Evolutionary conservation across 345 rosid genomes (phyloP), one percentile per base, ranked within the genome.

Genomic region (Citrus inodora): DNA sequence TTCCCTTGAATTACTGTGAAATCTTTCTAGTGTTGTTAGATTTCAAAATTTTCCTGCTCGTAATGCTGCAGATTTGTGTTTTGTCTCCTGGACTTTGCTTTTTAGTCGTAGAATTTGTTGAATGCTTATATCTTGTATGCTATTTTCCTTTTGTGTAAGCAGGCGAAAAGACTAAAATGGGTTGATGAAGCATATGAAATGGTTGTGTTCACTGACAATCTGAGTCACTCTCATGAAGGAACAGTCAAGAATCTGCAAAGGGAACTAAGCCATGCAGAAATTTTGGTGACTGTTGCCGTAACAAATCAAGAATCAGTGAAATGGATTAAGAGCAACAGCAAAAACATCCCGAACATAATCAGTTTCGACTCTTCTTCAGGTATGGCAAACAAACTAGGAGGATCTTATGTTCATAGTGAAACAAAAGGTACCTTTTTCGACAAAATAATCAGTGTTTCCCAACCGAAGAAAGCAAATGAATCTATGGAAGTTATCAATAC

Each of bases 91-190:
- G 37, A 30, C 5, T 51, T 60, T 32, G 55, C 22, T 27, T 59
- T 17, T 5, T 4, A 1, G 27, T 22, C 19, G 7, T 16, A 5
- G 56, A 16, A 27, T 9, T 27, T 63, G 68, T 74, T 30, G 40
- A 16, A 38, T 51, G 46, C 1, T 8, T 76, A 27, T 53, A 17
- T 53, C 58, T 0, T 16, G 2, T 58, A 64, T 24, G 38, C 46
- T 14, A 63, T 10, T 25, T 51, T 35, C 80, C 37, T 70, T 63
- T 63, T 74, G 30, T 73, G 28, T 64, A 38, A 79, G 42, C 82
- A 93, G 98, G 98, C 92, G 27, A 85, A 68, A 73, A 89, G 96
- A 79, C 62, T 95, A 80, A 92, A 93, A 87, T 95, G 99, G 97
- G 87, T 91, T 28, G 94, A 92, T 86, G 95, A 88, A 83, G 92